Percentiles rank a stretch among this genome's conserved stretches.
phyloP scores from a whole-genome alignment of 1,284 basidiomycete species.

The Gymnopus androsaceus region DNA sequence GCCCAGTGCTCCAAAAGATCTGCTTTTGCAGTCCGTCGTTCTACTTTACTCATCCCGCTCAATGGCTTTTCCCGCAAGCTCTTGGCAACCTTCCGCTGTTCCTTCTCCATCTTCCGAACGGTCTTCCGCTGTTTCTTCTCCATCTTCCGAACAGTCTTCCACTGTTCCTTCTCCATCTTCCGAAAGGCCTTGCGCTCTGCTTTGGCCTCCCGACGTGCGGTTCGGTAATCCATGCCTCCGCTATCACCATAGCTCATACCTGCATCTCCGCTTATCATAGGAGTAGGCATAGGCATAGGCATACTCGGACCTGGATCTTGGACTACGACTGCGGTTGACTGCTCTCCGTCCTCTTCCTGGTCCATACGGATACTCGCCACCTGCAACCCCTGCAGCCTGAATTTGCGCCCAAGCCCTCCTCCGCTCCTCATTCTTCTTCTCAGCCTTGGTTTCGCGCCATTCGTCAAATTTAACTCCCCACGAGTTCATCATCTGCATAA shows the following conservation, averaged over 20 bases:
- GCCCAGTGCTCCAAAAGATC: constrained; percentile 24
- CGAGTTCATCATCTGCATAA: constrained; percentile 24
- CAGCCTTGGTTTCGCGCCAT: constrained; percentile 13
- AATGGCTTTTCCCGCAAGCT: no score
- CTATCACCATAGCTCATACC: constrained; percentile 1
- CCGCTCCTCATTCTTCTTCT: constrained; percentile 12
- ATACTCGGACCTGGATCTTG: neutral
- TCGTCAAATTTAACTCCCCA: constrained; percentile 25
- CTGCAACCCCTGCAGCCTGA: constrained; percentile 2
- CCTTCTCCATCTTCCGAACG: constrained; percentile 4
- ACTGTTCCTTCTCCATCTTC: constrained; percentile 6
- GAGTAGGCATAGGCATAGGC: neutral
- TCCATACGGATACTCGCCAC: neutral
- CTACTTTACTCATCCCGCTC: constrained; percentile 5
- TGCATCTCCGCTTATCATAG: constrained; percentile 2
- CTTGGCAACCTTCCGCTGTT: neutral
- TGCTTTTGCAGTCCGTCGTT: constrained; percentile 20
- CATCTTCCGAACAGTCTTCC: neutral
- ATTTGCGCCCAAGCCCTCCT: constrained; percentile 20
- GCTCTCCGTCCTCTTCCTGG: neutral
- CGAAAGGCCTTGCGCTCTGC: constrained; percentile 3
- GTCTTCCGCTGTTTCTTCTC: constrained; percentile 2
- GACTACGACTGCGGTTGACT: neutral
- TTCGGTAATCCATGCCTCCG: neutral
- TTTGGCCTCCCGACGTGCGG: neutral